Evolutionary conservation across 306 rosid genomes (phyloP).

Genomic region (barrel medic (Medicago truncatula)): DNA sequence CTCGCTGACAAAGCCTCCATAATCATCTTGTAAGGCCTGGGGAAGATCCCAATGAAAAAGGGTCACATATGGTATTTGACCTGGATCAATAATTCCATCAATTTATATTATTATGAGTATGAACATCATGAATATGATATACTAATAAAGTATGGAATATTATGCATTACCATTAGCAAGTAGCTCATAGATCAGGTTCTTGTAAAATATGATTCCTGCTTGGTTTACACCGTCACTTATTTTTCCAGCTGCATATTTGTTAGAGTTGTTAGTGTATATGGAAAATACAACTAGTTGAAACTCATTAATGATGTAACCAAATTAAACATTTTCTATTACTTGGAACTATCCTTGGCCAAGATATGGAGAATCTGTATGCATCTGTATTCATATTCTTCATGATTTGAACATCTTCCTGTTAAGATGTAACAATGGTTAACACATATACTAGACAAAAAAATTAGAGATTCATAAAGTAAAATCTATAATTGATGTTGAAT

Average conservation of each 20-base stretch:
- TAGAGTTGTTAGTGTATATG: background rate
- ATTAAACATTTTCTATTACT: constrained; percentile 41
- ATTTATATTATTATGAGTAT: too few relatives aligned
- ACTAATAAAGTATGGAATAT: too few relatives aligned
- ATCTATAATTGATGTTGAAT: too few relatives aligned
- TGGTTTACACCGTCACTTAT: too few relatives aligned
- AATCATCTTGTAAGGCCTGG: constrained; percentile 44
- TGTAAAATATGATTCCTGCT: too few relatives aligned
- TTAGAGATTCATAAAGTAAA: too few relatives aligned
- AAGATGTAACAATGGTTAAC: background rate
- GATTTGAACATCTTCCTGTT: constrained; percentile 67
- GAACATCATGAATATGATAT: too few relatives aligned
- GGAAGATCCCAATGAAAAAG: constrained; percentile 55
- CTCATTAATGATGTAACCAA: too few relatives aligned
- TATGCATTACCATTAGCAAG: too few relatives aligned
- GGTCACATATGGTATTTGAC: constrained; percentile 44
- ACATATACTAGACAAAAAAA: too few relatives aligned
- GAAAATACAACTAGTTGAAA: constrained; percentile 17
- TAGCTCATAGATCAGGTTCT: too few relatives aligned
- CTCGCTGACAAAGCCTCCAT: constrained; percentile 41
- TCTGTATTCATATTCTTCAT: constrained; percentile 64
- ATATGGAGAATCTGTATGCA: constrained; percentile 56
- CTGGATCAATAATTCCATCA: constrained; percentile 35
- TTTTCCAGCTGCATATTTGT: background rate
- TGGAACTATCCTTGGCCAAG: constrained; percentile 63